Evolutionary conservation across 768 basidiomycete species (phyloP), one percentile per base, ranked within the genome.

Genomic region (Peribolospora kevripleyi): DNA sequence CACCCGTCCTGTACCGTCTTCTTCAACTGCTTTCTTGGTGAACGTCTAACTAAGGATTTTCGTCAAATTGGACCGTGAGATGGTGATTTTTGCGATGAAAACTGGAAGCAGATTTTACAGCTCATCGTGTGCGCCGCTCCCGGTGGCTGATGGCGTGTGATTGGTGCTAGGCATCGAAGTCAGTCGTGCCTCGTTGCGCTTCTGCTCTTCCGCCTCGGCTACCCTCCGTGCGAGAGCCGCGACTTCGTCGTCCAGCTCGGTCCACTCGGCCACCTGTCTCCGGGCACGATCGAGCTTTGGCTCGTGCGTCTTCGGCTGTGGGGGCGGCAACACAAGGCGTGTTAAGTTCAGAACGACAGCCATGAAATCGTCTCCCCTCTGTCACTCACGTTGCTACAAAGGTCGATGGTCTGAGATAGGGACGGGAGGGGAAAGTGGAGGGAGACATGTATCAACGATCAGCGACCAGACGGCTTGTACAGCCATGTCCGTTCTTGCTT

Each of bases 251-350:
- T 98, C 91, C 64, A 95, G 97, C 51, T 76, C 76, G 59, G 91
- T 87, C 93, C 93, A 98, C 65, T 97, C 93, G 0, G 93, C 91
- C 53, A 97, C 93, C 62, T 87, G 79, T 43, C 90, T 77, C 13
- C 58, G 58, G 3, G 93, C 93, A 36, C 93, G 78, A 3, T 80
- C 76, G 5, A 97, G 74, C 66, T 97, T 98, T 5, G 90, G 90
- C 65, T 97, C 93, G 79, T 97, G 93, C 84, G 70, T 65, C 54
- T 40, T 54, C 4, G 60, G 57, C 43, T 60, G 5, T 50, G 48
- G 13, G 14, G 54, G 13, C 36, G 41, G 13, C 25, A 13, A 4
- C 42, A 9, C 25, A 39, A 56, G 55, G 11, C 13, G 40, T 14
- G 14, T 48, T 40, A 10, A 48, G 41, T 6, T 9, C 10, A 11